These are phyloP conservation scores for Xylariaceae sp. DNA, from an alignment of 2,329 filamentous ascomycete species.

Conservation along the genomic window DNA sequence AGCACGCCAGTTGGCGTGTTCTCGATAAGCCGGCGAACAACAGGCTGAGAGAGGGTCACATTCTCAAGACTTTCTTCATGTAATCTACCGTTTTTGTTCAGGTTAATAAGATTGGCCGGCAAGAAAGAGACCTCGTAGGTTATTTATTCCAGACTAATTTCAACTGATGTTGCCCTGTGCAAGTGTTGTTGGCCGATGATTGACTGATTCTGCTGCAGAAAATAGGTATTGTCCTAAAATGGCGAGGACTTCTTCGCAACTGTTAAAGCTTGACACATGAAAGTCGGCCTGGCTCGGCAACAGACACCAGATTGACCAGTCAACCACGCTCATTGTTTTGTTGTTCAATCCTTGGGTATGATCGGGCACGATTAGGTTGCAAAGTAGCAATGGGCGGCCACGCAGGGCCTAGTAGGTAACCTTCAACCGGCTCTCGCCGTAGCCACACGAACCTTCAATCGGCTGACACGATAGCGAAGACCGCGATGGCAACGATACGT, in stretches of 20 bases:
- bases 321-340: slow-evolving; percentile 8
- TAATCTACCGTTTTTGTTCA: neutral
- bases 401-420: neutral
- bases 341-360: slow-evolving; percentile 5
- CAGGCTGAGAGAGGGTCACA: neutral
- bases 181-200: neutral
- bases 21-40: neutral
- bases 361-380: slow-evolving; percentile 14
- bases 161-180: neutral
- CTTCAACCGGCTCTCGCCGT: slow-evolving; percentile 19
- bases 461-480: slow-evolving; percentile 4
- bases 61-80: neutral
- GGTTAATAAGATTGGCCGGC: neutral
- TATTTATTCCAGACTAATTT: neutral
- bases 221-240: neutral
- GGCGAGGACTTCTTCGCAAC: neutral
- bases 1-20: neutral
- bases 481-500: neutral
- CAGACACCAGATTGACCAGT: neutral
- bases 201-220: neutral
- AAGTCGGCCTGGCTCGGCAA: neutral
- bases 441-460: slow-evolving; percentile 2
- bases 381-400: slow-evolving; percentile 1
- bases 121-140: neutral
- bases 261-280: neutral